Evolutionary conservation across 345 rosid species (phyloP).

Genomic region (Eucalyptus tenuipes): DNA sequence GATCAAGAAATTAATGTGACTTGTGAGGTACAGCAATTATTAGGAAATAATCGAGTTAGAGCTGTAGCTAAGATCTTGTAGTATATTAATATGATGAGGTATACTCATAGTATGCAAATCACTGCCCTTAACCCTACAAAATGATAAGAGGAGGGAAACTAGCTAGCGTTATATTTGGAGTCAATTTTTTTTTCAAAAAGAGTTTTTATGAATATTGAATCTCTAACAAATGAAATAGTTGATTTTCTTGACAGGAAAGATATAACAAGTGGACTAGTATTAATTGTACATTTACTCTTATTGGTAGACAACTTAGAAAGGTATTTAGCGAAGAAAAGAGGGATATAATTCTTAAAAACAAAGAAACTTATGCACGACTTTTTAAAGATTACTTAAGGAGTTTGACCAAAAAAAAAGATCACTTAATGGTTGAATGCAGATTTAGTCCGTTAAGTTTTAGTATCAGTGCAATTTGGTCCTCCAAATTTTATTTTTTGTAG

Average conservation of each 20-base stretch:
- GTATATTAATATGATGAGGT: neutral
- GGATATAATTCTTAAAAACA: neutral
- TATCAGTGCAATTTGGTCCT: neutral
- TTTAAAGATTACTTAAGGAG: neutral
- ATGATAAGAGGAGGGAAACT: no score
- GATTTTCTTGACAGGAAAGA: neutral
- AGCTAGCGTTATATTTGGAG: no score
- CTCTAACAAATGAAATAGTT: neutral
- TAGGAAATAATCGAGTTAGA: no score
- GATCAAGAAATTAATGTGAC: no score
- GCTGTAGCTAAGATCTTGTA: no score
- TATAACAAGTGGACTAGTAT: neutral
- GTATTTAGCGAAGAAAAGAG: neutral
- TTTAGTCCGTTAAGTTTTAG: neutral
- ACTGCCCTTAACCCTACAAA: neutral
- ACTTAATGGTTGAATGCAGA: neutral
- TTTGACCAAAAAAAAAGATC: fast-evolving
- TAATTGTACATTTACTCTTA: neutral
- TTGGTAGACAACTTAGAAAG: neutral
- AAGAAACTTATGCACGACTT: neutral
- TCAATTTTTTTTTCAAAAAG: no score
- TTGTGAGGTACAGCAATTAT: no score
- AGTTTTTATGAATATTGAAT: neutral
- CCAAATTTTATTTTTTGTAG: neutral
- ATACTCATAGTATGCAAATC: neutral